These are phyloP conservation scores for Nicotiana obtusifolia DNA, from an alignment of 257 asterid species.

Conservation along the genomic window DNA sequence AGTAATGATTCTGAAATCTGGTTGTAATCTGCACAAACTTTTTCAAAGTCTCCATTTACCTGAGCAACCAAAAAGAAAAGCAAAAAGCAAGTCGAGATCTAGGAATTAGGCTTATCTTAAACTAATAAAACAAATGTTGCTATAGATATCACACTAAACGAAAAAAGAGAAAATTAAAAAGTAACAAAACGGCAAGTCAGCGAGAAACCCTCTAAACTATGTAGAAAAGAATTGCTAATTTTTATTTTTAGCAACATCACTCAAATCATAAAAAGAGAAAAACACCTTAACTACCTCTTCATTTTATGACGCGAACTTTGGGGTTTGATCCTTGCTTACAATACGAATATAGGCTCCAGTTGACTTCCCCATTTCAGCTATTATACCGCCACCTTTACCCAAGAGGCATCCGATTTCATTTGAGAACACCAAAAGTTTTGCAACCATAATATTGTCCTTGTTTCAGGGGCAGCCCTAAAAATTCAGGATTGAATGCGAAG, in stretches of 20 bases:
- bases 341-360: slow-evolving; percentile 90
- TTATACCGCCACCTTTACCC: slow-evolving; percentile 88
- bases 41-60: slow-evolving; percentile 70
- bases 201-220: neutral
- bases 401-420: slow-evolving; percentile 93
- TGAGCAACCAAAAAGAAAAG: slow-evolving; percentile 20
- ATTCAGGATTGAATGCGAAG: slow-evolving; percentile 78
- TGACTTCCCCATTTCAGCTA: slow-evolving; percentile 89
- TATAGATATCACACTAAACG: slow-evolving; percentile 1
- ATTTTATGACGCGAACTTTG: slow-evolving; percentile 66
- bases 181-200: neutral
- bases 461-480: slow-evolving; percentile 67
- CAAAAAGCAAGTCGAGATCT: slow-evolving; percentile 12
- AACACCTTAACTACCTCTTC: slow-evolving; percentile 89
- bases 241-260: neutral
- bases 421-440: slow-evolving; percentile 77
- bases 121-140: neutral
- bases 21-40: slow-evolving; percentile 70
- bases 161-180: neutral
- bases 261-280: slow-evolving; percentile 7
- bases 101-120: neutral
- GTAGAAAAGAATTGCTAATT: neutral
- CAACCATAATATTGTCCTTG: slow-evolving; percentile 57
- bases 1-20: slow-evolving; percentile 65
- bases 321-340: slow-evolving; percentile 77